Evolutionary conservation across 176 grass and related monocot species (phyloP).

Genomic region (Carex pumila): DNA sequence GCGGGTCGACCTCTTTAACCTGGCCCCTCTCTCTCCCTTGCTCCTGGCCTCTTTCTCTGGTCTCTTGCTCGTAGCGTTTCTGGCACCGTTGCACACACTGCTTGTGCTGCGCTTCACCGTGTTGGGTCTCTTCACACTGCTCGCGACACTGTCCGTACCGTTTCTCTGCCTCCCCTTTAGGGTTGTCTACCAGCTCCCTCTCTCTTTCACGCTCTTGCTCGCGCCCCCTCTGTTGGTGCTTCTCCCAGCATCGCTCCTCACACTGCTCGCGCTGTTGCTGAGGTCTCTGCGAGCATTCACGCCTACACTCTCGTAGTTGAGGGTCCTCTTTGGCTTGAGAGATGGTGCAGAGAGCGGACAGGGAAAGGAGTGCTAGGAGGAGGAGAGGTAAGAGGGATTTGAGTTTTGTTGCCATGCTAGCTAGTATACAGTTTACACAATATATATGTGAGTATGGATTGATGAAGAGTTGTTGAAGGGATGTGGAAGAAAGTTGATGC

Average conservation of each 20-base stretch:
- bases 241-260: not conserved
- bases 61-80: slow-evolving; percentile 2
- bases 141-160: not conserved
- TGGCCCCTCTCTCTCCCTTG: not conserved
- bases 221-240: slow-evolving; percentile 2
- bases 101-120: not conserved
- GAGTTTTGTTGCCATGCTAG: slow-evolving; percentile 27
- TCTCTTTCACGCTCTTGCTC: slow-evolving; percentile 8
- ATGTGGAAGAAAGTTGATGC: not conserved
- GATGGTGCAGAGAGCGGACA: slow-evolving; percentile 23
- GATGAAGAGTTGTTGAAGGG: not conserved
- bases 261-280: not conserved
- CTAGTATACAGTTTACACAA: not conserved
- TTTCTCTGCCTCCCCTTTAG: not conserved
- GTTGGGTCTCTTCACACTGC: not conserved
- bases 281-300: slow-evolving; percentile 5
- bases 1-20: not conserved
- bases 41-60: not conserved
- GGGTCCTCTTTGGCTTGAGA: slow-evolving; percentile 11
- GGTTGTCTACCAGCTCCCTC: not conserved
- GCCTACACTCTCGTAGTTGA: not conserved
- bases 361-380: slow-evolving; percentile 23
- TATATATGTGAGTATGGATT: not conserved
- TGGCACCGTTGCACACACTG: slow-evolving; percentile 15
- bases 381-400: slow-evolving; percentile 10